Evolutionary conservation across 441 rosid genomes (phyloP).

Genomic region (Gossypium aridum): DNA sequence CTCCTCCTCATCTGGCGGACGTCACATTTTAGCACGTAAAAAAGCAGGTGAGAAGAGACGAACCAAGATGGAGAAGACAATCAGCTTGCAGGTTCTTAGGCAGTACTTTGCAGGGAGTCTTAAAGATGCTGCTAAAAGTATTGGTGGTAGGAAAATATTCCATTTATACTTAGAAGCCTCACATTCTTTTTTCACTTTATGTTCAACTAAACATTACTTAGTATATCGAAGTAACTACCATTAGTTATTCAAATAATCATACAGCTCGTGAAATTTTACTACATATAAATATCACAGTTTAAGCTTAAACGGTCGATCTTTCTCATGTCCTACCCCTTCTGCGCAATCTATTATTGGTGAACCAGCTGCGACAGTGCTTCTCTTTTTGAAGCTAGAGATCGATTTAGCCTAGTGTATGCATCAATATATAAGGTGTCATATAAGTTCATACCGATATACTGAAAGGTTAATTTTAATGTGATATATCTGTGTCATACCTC

Average conservation of each 20-base stretch:
- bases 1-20: constrained; percentile 26
- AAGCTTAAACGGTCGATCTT: background rate
- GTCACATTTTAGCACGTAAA: constrained; percentile 22
- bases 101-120: constrained; percentile 86
- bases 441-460: background rate
- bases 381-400: constrained; percentile 2
- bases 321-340: background rate
- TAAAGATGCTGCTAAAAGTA: constrained; percentile 83
- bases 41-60: constrained; percentile 50
- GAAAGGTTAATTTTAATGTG: background rate
- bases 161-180: background rate
- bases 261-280: background rate
- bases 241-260: background rate
- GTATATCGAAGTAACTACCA: background rate
- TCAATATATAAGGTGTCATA: background rate
- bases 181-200: background rate
- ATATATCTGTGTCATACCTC: background rate
- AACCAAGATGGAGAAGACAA: constrained; percentile 62
- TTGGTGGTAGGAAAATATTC: constrained; percentile 58
- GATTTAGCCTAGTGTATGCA: background rate
- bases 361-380: background rate
- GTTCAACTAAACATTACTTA: background rate
- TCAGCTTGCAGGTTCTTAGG: constrained; percentile 67
- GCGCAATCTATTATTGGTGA: background rate
- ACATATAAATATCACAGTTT: background rate